Percentiles rank a stretch among this genome's conserved stretches.
These are phyloP conservation scores for Rhizopus delemar DNA, from an alignment of 371 early-diverging fungal species.

Conservation along the genomic window DNA sequence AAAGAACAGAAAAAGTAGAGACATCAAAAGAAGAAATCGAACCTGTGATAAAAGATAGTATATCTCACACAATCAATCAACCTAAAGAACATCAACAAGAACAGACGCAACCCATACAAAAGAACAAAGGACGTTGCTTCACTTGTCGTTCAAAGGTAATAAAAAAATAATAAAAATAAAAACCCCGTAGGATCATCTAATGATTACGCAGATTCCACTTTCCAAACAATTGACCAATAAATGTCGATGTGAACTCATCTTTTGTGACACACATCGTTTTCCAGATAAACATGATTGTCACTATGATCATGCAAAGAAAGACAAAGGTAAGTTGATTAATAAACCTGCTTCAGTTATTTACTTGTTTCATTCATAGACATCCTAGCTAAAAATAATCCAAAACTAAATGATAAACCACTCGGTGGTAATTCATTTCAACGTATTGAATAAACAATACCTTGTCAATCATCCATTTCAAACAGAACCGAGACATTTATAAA, in stretches of 20 bases:
- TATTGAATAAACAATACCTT: conserved; percentile 44
- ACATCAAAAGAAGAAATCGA: background rate
- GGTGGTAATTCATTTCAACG: conserved; percentile 81
- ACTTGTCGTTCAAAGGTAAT: conserved; percentile 69
- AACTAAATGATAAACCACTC: conserved; percentile 73
- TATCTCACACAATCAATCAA: background rate
- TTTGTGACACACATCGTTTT: conserved; percentile 78
- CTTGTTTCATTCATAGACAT: conserved; percentile 41
- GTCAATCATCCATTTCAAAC: no score
- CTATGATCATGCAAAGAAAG: conserved; percentile 75
- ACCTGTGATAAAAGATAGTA: background rate
- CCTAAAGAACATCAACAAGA: background rate
- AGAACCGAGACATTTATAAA: no score
- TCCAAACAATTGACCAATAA: conserved; percentile 82
- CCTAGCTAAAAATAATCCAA: conserved; percentile 78
- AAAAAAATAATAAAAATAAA: conserved; percentile 13
- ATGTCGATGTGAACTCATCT: conserved; percentile 80
- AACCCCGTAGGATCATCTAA: background rate
- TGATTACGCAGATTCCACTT: conserved; percentile 60
- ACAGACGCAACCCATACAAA: conserved; percentile 43
- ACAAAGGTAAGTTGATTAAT: conserved; percentile 44
- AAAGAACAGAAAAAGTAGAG: background rate
- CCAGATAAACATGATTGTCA: conserved; percentile 79
- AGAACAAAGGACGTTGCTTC: conserved; percentile 75
- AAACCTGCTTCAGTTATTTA: background rate